Percentiles rank a stretch among this genome's conserved stretches.
Conservation (phyloP, 345 rosid species). For the Bruguiera parviflora region DNA sequence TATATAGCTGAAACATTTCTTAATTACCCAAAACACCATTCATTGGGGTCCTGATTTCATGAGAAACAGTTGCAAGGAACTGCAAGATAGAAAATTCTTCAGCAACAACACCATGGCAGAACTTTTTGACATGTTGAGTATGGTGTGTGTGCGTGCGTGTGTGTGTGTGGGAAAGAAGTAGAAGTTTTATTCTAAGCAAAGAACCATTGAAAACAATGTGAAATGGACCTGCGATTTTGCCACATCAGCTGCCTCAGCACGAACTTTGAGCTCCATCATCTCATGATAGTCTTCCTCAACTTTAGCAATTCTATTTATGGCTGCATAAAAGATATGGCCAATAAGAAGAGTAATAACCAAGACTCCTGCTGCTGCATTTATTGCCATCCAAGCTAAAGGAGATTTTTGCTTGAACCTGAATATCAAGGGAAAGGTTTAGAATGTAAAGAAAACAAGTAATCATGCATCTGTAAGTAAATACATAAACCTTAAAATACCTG, state of each 20-base stretch:
- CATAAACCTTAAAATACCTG: conserved; percentile 44
- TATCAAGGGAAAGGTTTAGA: conserved; percentile 9
- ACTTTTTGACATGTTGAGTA: neutral
- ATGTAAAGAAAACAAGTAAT: conserved; percentile 16
- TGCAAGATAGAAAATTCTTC: conserved; percentile 34
- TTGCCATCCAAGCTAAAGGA: conserved; percentile 76
- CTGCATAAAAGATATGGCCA: conserved; percentile 70
- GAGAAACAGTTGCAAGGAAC: conserved; percentile 98
- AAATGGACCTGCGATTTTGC: conserved; percentile 87
- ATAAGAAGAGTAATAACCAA: conserved; percentile 69
- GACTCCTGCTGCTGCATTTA: conserved; percentile 53
- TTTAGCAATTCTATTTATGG: conserved; percentile 63
- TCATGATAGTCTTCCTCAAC: conserved; percentile 70
- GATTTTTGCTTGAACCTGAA: conserved; percentile 78
- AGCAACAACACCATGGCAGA: conserved; percentile 9
- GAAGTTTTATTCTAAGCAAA: neutral
- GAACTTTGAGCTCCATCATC: conserved; percentile 83
- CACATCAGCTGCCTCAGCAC: conserved; percentile 97
- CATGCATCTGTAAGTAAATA: conserved; percentile 6
- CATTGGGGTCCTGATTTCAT: conserved; percentile 97
- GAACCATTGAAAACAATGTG: conserved; percentile 9
- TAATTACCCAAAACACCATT: conserved; percentile 74
- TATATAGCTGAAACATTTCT: neutral
- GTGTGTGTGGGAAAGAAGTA: neutral
- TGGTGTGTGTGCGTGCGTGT: neutral